These are phyloP conservation scores for Botrytis pseudocinerea DNA, from an alignment of 2,329 filamentous ascomycete genomes.

Conservation along the genomic window DNA sequence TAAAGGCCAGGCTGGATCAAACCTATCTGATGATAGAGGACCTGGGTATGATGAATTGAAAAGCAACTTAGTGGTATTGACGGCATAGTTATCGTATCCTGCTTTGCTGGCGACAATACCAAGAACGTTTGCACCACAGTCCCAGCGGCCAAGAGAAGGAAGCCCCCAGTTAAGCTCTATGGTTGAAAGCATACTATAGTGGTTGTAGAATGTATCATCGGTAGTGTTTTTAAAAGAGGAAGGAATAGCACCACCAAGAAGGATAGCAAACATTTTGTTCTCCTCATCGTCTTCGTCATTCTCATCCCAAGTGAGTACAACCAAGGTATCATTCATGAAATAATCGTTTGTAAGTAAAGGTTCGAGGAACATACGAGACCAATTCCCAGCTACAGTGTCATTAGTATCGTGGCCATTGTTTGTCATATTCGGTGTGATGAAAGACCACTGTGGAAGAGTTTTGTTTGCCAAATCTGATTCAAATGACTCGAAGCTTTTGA, in stretches of 20 bases:
- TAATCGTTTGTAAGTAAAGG: slow-evolving; percentile 51
- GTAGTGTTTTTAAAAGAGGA: slow-evolving; percentile 48
- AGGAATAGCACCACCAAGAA: slow-evolving; percentile 56
- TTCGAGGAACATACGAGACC: slow-evolving; percentile 53
- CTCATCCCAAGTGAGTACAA: slow-evolving; percentile 59
- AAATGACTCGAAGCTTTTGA: slow-evolving; percentile 65
- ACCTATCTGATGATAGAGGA: slow-evolving; percentile 36
- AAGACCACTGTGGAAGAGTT: slow-evolving; percentile 62
- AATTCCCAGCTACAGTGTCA: slow-evolving; percentile 50
- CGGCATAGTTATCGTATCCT: slow-evolving; percentile 29
- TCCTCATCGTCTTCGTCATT: slow-evolving; percentile 51
- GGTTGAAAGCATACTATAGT: slow-evolving; percentile 45
- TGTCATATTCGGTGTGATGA: slow-evolving; percentile 63
- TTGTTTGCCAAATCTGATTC: slow-evolving; percentile 56
- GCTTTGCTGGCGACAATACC: slow-evolving; percentile 34
- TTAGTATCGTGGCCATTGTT: slow-evolving; percentile 62
- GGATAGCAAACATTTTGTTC: slow-evolving; percentile 54
- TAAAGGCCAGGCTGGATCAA: slow-evolving; percentile 30
- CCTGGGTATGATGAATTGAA: slow-evolving; percentile 49
- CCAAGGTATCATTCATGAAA: slow-evolving; percentile 54
- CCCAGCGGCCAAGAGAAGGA: slow-evolving; percentile 45
- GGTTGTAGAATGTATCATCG: slow-evolving; percentile 51
- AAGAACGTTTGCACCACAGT: slow-evolving; percentile 41
- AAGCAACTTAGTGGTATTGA: slow-evolving; percentile 43
- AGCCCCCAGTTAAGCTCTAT: slow-evolving; percentile 46